Base-by-base conservation (phyloP, 2,329 filamentous ascomycete genomes). In the Aureobasidium namibiae region DNA sequence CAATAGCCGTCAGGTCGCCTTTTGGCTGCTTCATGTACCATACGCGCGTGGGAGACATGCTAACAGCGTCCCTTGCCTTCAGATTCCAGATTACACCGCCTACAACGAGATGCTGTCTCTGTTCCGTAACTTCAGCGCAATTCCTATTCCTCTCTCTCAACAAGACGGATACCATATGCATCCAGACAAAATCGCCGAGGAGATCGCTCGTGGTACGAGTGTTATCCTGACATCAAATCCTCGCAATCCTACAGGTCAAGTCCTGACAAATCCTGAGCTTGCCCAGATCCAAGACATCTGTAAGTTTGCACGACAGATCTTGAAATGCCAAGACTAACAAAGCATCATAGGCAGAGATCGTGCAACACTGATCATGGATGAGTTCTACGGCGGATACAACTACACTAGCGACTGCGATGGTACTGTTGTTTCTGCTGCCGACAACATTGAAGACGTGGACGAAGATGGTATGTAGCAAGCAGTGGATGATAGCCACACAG, bases 51-150 rank as follows among this genome's bases (percentile, higher is more conserved):
- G 13, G n/a, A 18, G 9, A 29, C 26, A 29, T 29, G 26, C 26
- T 29, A 29, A 29, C 26, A 5, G 26, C 9, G 9, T 9, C 26
- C 26, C 9, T 29, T 29, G 26, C 26, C 26, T 29, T 29, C 9
- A 29, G 26, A 39, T 52, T 18, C 48, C 48, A 1, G 74, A 96
- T 73, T 96, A 96, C 76, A 96, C 92, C 3, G 92, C 92, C 2
- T 97, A 97, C 79, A 96, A 95, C 70, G 92, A 96, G 78, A 96
- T 97, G 92, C 76, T 96, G 76, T 90, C 87, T 60, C 78, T 96
- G 61, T 96, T 97, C 82, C 91, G 89, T 76, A 96, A 96, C 74
- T 95, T 95, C 69, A 88, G 89, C 44, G 88, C 89, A 59, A 90
- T 95, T 61, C 90, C 90, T 8, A 90, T 91, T 4, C 92, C 92